A percentile compares a stretch with the other conserved stretches of the same genome.
Evolutionary conservation across 2,329 filamentous ascomycete genomes (phyloP).

Genomic region (Fusarium abutilonis): DNA sequence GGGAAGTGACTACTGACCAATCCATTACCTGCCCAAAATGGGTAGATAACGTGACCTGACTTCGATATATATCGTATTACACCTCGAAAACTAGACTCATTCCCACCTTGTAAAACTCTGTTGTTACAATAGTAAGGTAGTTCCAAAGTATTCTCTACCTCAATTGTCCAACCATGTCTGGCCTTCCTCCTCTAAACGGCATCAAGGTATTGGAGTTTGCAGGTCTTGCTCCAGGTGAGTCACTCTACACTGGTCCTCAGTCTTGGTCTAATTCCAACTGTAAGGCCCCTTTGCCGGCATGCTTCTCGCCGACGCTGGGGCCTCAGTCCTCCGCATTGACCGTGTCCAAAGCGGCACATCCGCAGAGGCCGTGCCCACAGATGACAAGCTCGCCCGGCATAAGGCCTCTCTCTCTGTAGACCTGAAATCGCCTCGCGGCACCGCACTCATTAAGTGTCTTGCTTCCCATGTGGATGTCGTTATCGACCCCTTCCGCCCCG

Average conservation of each 20-base stretch:
- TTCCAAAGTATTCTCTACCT: not conserved
- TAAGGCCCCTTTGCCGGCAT: conserved; percentile 88
- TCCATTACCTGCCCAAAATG: not conserved
- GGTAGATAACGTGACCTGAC: not conserved
- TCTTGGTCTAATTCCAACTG: not conserved
- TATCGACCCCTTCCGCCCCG: conserved; percentile 93
- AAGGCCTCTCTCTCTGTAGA: conserved; percentile 85
- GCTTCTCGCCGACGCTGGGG: conserved; percentile 89
- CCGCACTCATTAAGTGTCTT: conserved; percentile 73
- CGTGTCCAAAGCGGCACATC: conserved; percentile 60
- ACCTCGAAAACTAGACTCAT: too few species aligned
- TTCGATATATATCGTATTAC: not conserved
- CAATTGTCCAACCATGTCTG: conserved; percentile 45
- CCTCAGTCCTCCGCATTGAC: conserved; percentile 87
- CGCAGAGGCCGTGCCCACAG: conserved; percentile 57
- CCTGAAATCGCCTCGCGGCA: conserved; percentile 73
- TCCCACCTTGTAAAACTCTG: too few species aligned
- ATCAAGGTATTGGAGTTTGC: conserved; percentile 69
- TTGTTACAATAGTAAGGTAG: not conserved
- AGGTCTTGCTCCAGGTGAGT: conserved; percentile 69
- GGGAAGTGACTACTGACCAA: conserved; percentile 19
- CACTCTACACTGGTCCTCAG: not conserved
- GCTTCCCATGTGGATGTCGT: conserved; percentile 80
- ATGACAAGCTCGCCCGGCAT: conserved; percentile 80
- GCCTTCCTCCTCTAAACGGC: conserved; percentile 55